These are phyloP conservation scores for Aspergillus sparsus DNA, from an alignment of 495 filamentous ascomycete genomes.

Conservation along the genomic window DNA sequence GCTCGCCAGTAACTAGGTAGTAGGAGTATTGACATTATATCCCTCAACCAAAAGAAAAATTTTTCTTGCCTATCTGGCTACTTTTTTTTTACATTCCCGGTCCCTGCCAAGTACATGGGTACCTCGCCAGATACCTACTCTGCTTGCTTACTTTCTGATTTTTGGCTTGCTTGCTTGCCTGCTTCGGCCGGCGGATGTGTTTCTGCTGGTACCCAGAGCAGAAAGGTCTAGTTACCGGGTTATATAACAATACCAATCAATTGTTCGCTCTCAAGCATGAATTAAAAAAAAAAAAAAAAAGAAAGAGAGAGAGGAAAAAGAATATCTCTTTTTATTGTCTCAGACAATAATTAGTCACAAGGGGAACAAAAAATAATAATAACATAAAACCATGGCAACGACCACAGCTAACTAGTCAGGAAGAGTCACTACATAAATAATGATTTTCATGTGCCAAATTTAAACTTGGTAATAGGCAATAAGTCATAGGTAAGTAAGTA, in stretches of 20 bases:
- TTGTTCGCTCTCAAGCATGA: neutral
- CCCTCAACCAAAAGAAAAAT: no score
- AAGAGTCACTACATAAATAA: neutral
- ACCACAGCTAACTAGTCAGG: neutral
- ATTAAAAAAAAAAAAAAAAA: neutral
- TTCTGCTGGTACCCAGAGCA: slow-evolving; percentile 1
- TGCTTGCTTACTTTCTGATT: slow-evolving; percentile 3
- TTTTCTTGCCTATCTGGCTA: no score
- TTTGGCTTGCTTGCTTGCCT: neutral
- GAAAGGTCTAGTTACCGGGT: neutral
- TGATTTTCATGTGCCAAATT: neutral
- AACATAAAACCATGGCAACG: neutral
- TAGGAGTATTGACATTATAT: no score
- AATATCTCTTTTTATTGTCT: neutral
- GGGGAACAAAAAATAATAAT: slow-evolving; percentile 1
- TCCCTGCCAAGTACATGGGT: no score
- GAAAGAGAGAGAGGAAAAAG: neutral
- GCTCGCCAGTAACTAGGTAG: no score
- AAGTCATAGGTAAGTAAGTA: neutral
- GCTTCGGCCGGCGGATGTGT: neutral
- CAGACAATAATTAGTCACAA: neutral
- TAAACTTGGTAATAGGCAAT: neutral
- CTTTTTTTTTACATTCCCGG: no score
- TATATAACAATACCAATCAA: neutral
- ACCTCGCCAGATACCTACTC: no score